These are phyloP conservation scores for Euphorbia lathyris DNA, from an alignment of 345 rosid species.

Conservation along the genomic window DNA sequence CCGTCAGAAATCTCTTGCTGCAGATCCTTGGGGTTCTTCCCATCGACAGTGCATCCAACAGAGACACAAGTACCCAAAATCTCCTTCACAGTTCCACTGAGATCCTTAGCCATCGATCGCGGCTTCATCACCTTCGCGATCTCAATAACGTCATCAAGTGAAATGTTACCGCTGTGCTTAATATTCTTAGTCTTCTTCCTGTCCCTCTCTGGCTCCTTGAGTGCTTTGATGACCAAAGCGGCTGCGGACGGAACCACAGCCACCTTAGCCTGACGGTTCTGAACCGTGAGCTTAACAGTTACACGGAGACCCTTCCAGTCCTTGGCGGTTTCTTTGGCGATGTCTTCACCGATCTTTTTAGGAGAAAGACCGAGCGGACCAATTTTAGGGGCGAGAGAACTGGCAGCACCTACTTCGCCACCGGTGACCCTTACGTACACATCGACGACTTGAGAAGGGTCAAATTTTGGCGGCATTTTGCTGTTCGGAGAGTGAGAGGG, in stretches of 20 bases:
- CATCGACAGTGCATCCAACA: slow-evolving; percentile 28
- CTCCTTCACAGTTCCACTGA: slow-evolving; percentile 28
- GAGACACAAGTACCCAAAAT: slow-evolving; percentile 28
- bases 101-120: slow-evolving; percentile 27
- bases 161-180: slow-evolving; percentile 22
- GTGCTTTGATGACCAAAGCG: slow-evolving; percentile 22
- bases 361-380: slow-evolving; percentile 31
- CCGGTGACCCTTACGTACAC: slow-evolving; percentile 29
- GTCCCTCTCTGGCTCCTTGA: slow-evolving; percentile 33
- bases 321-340: slow-evolving; percentile 25
- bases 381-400: slow-evolving; percentile 30
- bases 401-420: slow-evolving; percentile 26
- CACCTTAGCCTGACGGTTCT: slow-evolving; percentile 29
- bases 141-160: slow-evolving; percentile 24
- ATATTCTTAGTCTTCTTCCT: slow-evolving; percentile 31
- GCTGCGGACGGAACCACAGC: slow-evolving; percentile 25
- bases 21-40: slow-evolving; percentile 25
- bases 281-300: slow-evolving; percentile 30
- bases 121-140: slow-evolving; percentile 20
- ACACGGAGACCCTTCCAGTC: slow-evolving; percentile 34
- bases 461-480: slow-evolving; percentile 31
- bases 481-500: neutral
- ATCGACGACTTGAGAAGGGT: slow-evolving; percentile 31
- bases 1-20: slow-evolving; percentile 24
- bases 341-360: slow-evolving; percentile 26